phyloP scores from a whole-genome alignment of 2,329 filamentous ascomycete species.

The Amauroascus verrucosus region DNA sequence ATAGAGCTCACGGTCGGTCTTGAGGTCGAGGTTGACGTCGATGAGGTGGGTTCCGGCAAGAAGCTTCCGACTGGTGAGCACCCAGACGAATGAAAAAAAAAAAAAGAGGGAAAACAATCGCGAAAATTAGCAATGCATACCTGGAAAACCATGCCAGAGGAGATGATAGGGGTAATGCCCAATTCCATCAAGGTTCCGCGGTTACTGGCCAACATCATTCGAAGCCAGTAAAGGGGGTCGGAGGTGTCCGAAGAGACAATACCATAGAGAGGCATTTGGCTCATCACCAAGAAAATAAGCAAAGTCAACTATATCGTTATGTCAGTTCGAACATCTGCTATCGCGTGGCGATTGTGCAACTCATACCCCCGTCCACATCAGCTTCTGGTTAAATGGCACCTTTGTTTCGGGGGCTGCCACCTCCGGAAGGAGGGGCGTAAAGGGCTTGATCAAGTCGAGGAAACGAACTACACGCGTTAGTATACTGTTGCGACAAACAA shows the following conservation, averaged over 20 bases:
- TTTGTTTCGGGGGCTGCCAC: constrained; percentile 97
- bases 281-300: constrained; percentile 99
- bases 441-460: constrained; percentile 98
- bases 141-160: constrained; percentile 99
- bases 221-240: constrained; percentile 97
- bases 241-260: constrained; percentile 98
- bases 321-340: constrained; percentile 7
- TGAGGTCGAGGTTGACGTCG: constrained; percentile 99
- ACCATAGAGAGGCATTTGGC: constrained; percentile 97
- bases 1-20: constrained; percentile 99
- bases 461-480: constrained; percentile 65
- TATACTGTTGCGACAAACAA: constrained; percentile 16
- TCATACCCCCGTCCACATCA: constrained; percentile 76
- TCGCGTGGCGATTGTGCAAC: constrained; percentile 17
- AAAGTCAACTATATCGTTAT: constrained; percentile 56
- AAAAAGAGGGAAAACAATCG: neutral
- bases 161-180: constrained; percentile 98
- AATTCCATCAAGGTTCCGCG: constrained; percentile 91
- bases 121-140: too few relatives aligned
- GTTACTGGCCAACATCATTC: constrained; percentile 99
- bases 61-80: constrained; percentile 45
- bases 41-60: constrained; percentile 98
- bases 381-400: constrained; percentile 96
- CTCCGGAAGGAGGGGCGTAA: constrained; percentile 98
- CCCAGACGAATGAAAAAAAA: neutral